A percentile compares a stretch with the other conserved stretches of the same genome.
Evolutionary conservation across 768 basidiomycete genomes (phyloP).

Genomic region (Auricularia sp.): DNA sequence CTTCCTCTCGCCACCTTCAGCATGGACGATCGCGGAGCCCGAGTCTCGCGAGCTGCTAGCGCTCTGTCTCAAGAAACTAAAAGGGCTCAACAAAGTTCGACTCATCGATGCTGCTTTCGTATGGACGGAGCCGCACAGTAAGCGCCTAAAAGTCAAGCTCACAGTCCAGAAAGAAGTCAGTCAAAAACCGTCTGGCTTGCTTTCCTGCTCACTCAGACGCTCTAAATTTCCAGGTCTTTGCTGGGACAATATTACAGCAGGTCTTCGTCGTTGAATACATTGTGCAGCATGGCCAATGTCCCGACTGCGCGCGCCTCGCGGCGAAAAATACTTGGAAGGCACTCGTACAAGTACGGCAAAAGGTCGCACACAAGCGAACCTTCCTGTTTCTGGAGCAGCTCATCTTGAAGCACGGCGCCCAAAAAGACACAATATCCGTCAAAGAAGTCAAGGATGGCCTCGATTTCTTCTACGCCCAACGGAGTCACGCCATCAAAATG

Average conservation of each 20-base stretch:
- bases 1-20: conserved; percentile 79
- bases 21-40: conserved; percentile 77
- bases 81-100: conserved; percentile 87
- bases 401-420: conserved; percentile 91
- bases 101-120: conserved; percentile 98
- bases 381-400: conserved; percentile 96
- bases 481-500: conserved; percentile 94
- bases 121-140: conserved; percentile 98
- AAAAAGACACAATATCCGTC: conserved; percentile 90
- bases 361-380: conserved; percentile 95
- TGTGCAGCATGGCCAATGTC: conserved; percentile 90
- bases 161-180: conserved; percentile 97
- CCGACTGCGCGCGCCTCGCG: conserved; percentile 85
- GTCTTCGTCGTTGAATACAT: conserved; percentile 94
- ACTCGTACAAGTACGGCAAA: conserved; percentile 96
- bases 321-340: conserved; percentile 99
- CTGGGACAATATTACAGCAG: conserved; percentile 92
- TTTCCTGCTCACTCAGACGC: conserved; percentile 1
- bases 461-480: conserved; percentile 90
- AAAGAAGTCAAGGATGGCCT: conserved; percentile 91
- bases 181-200: background rate
- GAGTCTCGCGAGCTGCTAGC: conserved; percentile 92
- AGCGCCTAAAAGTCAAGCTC: conserved; percentile 81
- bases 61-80: conserved; percentile 89
- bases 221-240: conserved; percentile 52